phyloP scores from a whole-genome alignment of 768 basidiomycete species.

The Boletus sp. region DNA sequence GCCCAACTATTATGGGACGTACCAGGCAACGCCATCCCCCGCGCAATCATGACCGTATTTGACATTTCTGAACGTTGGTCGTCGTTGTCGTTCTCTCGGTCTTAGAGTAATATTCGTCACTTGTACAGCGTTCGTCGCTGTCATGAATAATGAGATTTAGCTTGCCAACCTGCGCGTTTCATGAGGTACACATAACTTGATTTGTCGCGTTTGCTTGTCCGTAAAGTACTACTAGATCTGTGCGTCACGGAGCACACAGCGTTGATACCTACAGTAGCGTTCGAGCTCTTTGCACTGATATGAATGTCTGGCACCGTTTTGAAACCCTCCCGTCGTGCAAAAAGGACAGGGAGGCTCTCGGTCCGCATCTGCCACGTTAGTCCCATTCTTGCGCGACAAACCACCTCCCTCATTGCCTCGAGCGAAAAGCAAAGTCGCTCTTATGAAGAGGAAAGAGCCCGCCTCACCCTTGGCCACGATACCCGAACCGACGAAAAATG shows the following conservation, averaged over 20 bases:
- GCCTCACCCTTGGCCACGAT: constrained; percentile 8
- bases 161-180: not conserved
- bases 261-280: not conserved
- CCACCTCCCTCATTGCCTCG: constrained; percentile 30
- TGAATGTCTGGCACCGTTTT: constrained; percentile 20
- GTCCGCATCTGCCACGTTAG: constrained; percentile 8
- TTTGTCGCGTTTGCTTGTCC: too few relatives aligned
- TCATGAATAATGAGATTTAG: constrained; percentile 18
- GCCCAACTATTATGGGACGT: constrained; percentile 32
- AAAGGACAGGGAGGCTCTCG: not conserved
- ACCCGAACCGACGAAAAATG: constrained; percentile 8
- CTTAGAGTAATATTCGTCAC: constrained; percentile 23
- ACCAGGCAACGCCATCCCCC: constrained; percentile 31
- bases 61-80: not conserved
- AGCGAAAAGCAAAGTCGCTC: constrained; percentile 9
- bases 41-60: constrained; percentile 24
- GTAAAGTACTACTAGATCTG: not conserved
- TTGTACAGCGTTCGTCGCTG: constrained; percentile 10
- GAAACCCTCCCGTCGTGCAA: not conserved
- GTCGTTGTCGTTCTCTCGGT: not conserved
- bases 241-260: not conserved
- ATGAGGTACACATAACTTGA: too few relatives aligned
- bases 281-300: not conserved
- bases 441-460: constrained; percentile 28
- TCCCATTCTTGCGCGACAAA: constrained; percentile 26